Evolutionary conservation across 2,329 filamentous ascomycete genomes (phyloP), one percentile per base, ranked within the genome.

Genomic region (Colletotrichum sp.): DNA sequence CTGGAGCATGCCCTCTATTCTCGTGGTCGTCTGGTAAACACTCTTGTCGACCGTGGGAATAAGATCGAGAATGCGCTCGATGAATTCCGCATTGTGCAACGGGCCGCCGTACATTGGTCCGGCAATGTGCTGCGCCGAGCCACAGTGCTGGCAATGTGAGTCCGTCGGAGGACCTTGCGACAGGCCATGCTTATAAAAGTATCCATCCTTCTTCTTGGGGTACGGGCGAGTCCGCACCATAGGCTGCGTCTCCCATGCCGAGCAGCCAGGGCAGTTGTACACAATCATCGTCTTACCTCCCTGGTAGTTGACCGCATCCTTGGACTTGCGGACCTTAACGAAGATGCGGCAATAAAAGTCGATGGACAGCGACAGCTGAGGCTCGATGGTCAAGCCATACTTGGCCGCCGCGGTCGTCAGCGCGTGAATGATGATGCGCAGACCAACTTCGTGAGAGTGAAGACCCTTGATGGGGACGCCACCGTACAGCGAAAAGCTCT

Each of bases 71-170:
- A 99, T 92, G 70, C 90, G 90, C 79, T 94, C 90, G 75, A 99
- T 91, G 80, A 98, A 99, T 3, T 92, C 90, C 8, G 91, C 89
- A 58, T 95, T 95, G 83, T 99, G 97, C 11, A 99, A 86, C 24
- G 93, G 94, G 1, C 97, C 97, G 38, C 91, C 96, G 86, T 96
- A 99, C 96, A 99, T 98, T 1, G 97, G 97, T 3, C 97, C 97
- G 6, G 92, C 93, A 16, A 98, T 83, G 82, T 98, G 97, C 84
- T 93, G 97, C 81, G 93, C 96, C 80, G 90, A 92, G 11, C 93
- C 94, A 81, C 97, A 99, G 82, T 98, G 95, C 73, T 92, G 89
- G 82, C 97, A 99, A 51, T 88, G 84, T 18, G 89, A 87, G 71
- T 91, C 89, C 6, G 90, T 86, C 1, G 90, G 89, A 2, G 96